Conservation (phyloP, 441 rosid species). For the Isatis lusitanica region DNA sequence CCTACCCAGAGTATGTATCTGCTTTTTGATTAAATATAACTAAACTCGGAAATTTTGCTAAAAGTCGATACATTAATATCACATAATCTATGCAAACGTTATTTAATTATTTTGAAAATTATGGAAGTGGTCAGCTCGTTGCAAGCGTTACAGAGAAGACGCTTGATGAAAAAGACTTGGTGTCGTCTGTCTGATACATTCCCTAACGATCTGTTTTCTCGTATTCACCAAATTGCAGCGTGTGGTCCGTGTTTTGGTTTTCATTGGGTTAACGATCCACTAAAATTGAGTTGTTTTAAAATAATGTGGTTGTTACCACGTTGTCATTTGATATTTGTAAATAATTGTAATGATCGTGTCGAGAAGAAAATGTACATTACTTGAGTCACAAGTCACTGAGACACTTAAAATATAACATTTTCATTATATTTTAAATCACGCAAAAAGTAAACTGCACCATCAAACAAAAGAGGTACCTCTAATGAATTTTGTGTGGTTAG, state of each 20-base stretch:
- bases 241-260: background rate
- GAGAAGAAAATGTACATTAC: background rate
- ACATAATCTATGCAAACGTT: too few relatives aligned
- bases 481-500: background rate
- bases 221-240: background rate
- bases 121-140: too few relatives aligned
- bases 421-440: background rate
- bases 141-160: too few relatives aligned
- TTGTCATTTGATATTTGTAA: background rate
- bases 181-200: background rate
- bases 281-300: background rate
- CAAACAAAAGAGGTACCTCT: background rate
- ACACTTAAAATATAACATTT: background rate
- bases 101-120: too few relatives aligned
- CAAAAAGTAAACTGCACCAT: background rate
- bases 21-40: too few relatives aligned
- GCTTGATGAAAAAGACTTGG: background rate
- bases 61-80: too few relatives aligned
- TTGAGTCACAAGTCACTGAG: constrained; percentile 14
- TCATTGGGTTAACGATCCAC: background rate
- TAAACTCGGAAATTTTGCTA: background rate
- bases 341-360: background rate
- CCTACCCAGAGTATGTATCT: too few relatives aligned
- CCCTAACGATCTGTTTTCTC: background rate
- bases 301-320: background rate